These are phyloP conservation scores for Candida albicans DNA, from an alignment of 1,139 yeast species.

Conservation along the genomic window DNA sequence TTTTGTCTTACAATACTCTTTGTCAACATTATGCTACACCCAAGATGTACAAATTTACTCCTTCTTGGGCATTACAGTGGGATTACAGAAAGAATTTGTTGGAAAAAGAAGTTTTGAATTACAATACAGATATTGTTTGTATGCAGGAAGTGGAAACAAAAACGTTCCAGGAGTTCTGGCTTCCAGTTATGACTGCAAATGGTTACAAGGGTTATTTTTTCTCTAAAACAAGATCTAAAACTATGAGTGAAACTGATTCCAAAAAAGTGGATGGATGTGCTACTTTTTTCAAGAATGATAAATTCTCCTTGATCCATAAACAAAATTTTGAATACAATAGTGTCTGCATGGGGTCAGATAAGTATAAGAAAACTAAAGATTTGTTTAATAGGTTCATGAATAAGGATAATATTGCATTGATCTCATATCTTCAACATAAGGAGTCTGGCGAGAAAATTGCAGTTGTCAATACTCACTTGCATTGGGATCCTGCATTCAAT, in stretches of 20 bases:
- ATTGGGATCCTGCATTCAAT: constrained; percentile 96
- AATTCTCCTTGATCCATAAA: constrained; percentile 70
- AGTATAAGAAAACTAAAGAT: constrained; percentile 90
- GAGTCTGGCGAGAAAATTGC: constrained; percentile 71
- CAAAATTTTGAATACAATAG: constrained; percentile 83
- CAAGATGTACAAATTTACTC: constrained; percentile 89
- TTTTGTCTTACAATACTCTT: constrained; percentile 84
- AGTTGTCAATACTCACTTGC: constrained; percentile 89
- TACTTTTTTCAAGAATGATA: constrained; percentile 69
- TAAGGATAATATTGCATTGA: constrained; percentile 88
- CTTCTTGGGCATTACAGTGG: constrained; percentile 97
- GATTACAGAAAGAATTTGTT: constrained; percentile 80
- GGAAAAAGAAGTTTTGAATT: constrained; percentile 66
- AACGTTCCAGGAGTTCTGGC: constrained; percentile 85
- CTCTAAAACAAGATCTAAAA: constrained; percentile 88
- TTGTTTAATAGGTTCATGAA: constrained; percentile 94
- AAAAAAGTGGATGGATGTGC: constrained; percentile 95
- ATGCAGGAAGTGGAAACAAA: constrained; percentile 93
- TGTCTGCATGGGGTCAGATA: constrained; percentile 84
- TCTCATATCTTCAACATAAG: constrained; percentile 73
- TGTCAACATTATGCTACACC: constrained; percentile 96
- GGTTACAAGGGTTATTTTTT: constrained; percentile 85
- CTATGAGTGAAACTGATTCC: constrained; percentile 81
- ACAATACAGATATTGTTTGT: constrained; percentile 77
- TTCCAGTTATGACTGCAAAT: constrained; percentile 63